These are phyloP conservation scores for Geopyxis carbonaria DNA, from an alignment of 495 filamentous ascomycete species.

Conservation along the genomic window DNA sequence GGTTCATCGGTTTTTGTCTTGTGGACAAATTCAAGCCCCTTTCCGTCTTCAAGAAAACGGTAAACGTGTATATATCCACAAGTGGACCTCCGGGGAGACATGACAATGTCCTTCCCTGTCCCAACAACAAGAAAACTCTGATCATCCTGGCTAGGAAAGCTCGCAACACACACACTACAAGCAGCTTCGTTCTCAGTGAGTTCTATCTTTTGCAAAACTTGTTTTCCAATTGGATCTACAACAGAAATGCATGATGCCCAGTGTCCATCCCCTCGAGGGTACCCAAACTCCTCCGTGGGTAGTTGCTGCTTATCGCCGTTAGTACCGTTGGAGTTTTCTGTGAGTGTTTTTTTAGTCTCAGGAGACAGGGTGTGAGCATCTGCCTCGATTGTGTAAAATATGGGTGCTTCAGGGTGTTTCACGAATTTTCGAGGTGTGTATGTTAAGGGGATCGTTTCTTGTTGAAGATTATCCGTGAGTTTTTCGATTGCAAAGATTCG, in stretches of 20 bases:
- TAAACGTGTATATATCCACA: conserved; percentile 87
- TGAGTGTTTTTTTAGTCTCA: conserved; percentile 49
- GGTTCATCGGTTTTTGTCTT: conserved; percentile 84
- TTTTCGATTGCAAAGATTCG: conserved; percentile 81
- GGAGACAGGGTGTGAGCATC: conserved; percentile 76
- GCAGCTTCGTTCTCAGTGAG: conserved; percentile 83
- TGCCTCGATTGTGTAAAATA: conserved; percentile 86
- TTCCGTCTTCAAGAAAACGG: conserved; percentile 71
- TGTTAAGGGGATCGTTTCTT: conserved; percentile 71
- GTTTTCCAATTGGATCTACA: conserved; percentile 62
- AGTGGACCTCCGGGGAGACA: conserved; percentile 53
- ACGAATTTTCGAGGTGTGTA: conserved; percentile 81
- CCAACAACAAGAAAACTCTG: conserved; percentile 85
- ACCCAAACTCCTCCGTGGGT: conserved; percentile 74
- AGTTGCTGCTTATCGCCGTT: conserved; percentile 46
- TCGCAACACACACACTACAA: conserved; percentile 63
- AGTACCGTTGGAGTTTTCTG: conserved; percentile 42
- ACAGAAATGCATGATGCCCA: conserved; percentile 94
- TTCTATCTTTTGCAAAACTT: conserved; percentile 61
- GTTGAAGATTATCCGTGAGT: conserved; percentile 67
- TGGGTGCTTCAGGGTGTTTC: conserved; percentile 67
- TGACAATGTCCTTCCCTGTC: conserved; percentile 73
- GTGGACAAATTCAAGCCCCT: conserved; percentile 80
- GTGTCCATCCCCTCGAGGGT: conserved; percentile 61
- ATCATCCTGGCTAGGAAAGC: conserved; percentile 73